A percentile compares a stretch with the other conserved stretches of the same genome.
Evolutionary conservation across 2,329 filamentous ascomycete species (phyloP).

Genomic region (Albifimbria verrucaria): DNA sequence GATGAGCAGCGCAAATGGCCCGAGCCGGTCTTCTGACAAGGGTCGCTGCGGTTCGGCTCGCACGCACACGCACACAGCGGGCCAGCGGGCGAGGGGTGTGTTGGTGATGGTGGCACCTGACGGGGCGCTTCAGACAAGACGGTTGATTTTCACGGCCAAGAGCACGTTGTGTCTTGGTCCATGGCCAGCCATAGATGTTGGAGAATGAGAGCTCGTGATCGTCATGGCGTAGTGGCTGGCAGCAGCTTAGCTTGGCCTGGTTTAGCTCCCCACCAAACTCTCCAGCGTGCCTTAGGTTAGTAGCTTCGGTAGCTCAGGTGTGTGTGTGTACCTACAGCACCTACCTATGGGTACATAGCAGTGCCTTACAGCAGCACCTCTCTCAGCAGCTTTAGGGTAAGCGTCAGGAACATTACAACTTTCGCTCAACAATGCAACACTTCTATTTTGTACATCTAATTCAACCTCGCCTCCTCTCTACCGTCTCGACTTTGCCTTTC

Average conservation of each 20-base stretch:
- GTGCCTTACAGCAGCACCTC: too few species aligned
- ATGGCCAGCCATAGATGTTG: constrained; percentile 1
- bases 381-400: too few species aligned
- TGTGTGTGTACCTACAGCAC: too few species aligned
- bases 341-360: too few species aligned
- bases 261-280: too few species aligned
- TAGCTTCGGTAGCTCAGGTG: too few species aligned
- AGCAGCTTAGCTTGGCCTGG: too few species aligned
- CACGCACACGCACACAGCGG: neutral
- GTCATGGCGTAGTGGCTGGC: neutral
- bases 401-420: too few species aligned
- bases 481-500: neutral
- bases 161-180: neutral
- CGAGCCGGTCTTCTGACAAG: constrained; percentile 27
- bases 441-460: neutral
- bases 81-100: neutral
- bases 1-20: constrained; percentile 2
- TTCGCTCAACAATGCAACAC: too few species aligned
- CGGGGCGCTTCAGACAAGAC: neutral
- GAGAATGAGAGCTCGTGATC: constrained; percentile 8
- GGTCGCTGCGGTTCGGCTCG: constrained; percentile 6
- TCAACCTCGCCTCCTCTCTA: too few species aligned
- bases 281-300: too few species aligned
- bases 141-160: neutral
- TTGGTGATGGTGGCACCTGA: neutral